Conservation (phyloP, 805 yeast species). For the Candida khao-thaluensis region DNA sequence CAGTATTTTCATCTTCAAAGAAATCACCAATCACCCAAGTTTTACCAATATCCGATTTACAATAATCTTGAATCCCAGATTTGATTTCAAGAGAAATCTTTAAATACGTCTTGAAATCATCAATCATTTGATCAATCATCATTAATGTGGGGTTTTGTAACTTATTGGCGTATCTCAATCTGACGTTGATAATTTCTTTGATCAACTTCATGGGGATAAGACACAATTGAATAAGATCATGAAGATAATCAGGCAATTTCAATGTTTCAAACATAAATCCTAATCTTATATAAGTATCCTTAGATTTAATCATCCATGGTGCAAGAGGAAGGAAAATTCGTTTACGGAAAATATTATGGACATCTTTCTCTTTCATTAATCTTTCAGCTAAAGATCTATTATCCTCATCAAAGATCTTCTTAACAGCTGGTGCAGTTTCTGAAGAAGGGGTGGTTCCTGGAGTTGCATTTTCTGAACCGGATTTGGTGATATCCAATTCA, state of each 20-base stretch:
- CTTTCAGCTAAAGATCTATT: conserved; percentile 75
- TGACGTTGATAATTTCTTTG: conserved; percentile 70
- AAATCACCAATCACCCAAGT: conserved; percentile 72
- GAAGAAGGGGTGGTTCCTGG: conserved; percentile 18
- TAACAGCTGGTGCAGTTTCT: conserved; percentile 17
- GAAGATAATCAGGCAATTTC: conserved; percentile 72
- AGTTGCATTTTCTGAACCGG: conserved; percentile 22
- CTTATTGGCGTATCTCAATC: conserved; percentile 75
- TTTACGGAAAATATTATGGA: conserved; percentile 66
- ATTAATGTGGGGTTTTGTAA: conserved; percentile 84
- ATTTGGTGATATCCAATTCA: conserved; percentile 60
- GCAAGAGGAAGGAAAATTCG: conserved; percentile 67
- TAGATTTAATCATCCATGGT: conserved; percentile 82
- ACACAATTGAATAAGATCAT: conserved; percentile 61
- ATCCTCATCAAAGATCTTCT: conserved; percentile 53
- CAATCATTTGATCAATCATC: conserved; percentile 94
- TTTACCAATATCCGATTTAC: conserved; percentile 49
- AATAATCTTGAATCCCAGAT: conserved; percentile 59
- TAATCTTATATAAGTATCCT: conserved; percentile 63
- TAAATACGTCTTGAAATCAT: conserved; percentile 76
- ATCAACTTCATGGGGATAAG: conserved; percentile 77
- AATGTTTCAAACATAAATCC: conserved; percentile 61
- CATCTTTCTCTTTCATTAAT: conserved; percentile 75
- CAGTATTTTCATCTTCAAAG: conserved; percentile 51
- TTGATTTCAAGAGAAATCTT: conserved; percentile 73